phyloP scores from a whole-genome alignment of 2,329 filamentous ascomycete genomes.

The Penicillium crustosum region DNA sequence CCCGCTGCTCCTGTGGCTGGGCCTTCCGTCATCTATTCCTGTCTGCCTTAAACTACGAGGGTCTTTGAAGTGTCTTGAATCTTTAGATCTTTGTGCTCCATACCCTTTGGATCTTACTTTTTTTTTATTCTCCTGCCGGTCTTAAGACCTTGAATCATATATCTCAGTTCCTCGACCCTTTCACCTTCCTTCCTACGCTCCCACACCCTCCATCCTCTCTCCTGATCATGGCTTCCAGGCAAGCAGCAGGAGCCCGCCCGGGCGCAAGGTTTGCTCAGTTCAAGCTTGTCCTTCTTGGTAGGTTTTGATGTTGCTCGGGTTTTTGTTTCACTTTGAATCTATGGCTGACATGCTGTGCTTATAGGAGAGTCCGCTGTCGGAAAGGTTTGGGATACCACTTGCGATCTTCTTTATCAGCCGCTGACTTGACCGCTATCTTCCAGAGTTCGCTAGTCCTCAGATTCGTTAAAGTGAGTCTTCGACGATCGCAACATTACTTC shows the following conservation, averaged over 20 bases:
- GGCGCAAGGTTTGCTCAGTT: constrained; percentile 93
- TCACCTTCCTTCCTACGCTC: constrained; percentile 4
- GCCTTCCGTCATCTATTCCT: constrained; percentile 37
- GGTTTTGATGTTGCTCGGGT: constrained; percentile 33
- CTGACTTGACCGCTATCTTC: constrained; percentile 36
- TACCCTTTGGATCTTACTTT: constrained; percentile 18
- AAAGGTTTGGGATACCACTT: constrained; percentile 64
- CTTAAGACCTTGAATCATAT: neutral
- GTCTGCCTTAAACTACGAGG: constrained; percentile 21
- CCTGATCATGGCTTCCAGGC: constrained; percentile 75
- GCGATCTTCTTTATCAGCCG: constrained; percentile 19
- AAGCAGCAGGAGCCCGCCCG: constrained; percentile 67
- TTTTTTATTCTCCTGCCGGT: constrained; percentile 7
- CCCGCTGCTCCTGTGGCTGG: constrained; percentile 34
- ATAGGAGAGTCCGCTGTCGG: constrained; percentile 96
- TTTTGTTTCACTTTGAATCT: neutral
- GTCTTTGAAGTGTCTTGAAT: constrained; percentile 1
- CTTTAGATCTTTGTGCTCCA: neutral
- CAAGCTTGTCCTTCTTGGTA: constrained; percentile 96
- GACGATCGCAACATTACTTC: neutral
- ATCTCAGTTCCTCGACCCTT: neutral
- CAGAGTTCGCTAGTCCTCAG: constrained; percentile 96
- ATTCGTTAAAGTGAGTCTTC: constrained; percentile 86
- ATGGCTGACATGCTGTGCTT: constrained; percentile 22
- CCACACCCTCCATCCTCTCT: constrained; percentile 11